Evolutionary conservation across 345 rosid genomes (phyloP).

Genomic region (Lumnitzera littorea): DNA sequence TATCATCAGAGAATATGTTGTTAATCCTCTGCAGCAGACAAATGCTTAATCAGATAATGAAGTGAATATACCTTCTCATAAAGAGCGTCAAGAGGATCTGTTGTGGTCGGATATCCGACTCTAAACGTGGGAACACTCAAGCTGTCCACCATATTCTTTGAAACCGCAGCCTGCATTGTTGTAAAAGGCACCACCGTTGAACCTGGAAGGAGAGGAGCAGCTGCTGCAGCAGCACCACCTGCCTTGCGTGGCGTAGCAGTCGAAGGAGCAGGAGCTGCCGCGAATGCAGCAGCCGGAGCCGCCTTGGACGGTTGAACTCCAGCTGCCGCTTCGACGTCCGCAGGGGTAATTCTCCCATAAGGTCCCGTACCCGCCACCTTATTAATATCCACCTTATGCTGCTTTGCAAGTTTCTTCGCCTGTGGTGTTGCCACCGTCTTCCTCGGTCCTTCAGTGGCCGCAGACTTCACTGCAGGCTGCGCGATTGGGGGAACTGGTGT

Average conservation of each 20-base stretch:
- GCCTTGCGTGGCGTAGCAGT: slow-evolving; percentile 12
- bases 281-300: slow-evolving; percentile 17
- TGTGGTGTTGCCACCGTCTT: slow-evolving; percentile 65
- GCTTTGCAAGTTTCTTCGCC: slow-evolving; percentile 88
- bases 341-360: slow-evolving; percentile 64
- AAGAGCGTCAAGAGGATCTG: slow-evolving; percentile 79
- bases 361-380: slow-evolving; percentile 75
- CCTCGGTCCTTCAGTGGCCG: slow-evolving; percentile 48
- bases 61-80: slow-evolving; percentile 57
- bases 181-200: slow-evolving; percentile 80
- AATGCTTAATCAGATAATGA: too few species aligned
- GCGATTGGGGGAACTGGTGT: slow-evolving; percentile 42
- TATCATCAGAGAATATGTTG: too few species aligned
- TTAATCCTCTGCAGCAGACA: too few species aligned
- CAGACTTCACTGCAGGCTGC: slow-evolving; percentile 37
- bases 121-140: slow-evolving; percentile 87
- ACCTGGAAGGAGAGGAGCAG: slow-evolving; percentile 42
- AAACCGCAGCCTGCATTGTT: slow-evolving; percentile 78
- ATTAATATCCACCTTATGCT: slow-evolving; percentile 69
- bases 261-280: slow-evolving; percentile 23
- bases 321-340: slow-evolving; percentile 72
- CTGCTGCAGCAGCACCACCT: slow-evolving; percentile 13
- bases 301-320: slow-evolving; percentile 60
- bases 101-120: slow-evolving; percentile 76
- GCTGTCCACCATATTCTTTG: slow-evolving; percentile 82